phyloP scores from a whole-genome alignment of 208 protist species.

The Angomonas deanei region DNA sequence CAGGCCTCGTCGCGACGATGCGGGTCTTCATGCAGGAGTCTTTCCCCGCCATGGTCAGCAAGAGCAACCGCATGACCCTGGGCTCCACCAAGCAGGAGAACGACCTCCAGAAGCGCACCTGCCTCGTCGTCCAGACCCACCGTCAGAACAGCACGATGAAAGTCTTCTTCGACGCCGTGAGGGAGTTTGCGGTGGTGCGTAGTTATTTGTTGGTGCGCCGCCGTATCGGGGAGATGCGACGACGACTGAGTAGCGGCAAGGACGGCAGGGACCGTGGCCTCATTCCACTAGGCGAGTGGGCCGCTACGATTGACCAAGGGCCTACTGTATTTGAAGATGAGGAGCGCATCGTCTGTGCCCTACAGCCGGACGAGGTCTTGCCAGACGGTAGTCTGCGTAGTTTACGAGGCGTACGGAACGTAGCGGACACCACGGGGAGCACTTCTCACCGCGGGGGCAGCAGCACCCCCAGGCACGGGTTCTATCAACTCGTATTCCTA shows the following conservation, averaged over 20 bases:
- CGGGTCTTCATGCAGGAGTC: slow-evolving; percentile 18
- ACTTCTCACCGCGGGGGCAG: not conserved
- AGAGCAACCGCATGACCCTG: not conserved
- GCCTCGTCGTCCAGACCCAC: slow-evolving; percentile 81
- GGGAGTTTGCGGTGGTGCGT: slow-evolving; percentile 27
- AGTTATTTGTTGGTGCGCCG: slow-evolving; percentile 36
- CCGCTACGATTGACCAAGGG: not conserved
- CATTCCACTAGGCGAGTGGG: slow-evolving; percentile 23
- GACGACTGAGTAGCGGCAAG: slow-evolving; percentile 16
- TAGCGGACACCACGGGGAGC: not conserved
- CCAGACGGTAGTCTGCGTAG: slow-evolving; percentile 29
- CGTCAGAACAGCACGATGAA: slow-evolving; percentile 75
- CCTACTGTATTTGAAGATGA: slow-evolving; percentile 5
- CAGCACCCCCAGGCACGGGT: not conserved
- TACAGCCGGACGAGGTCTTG: slow-evolving; percentile 30
- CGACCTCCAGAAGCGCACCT: too few species aligned
- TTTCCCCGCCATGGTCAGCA: not conserved
- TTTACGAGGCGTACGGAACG: not conserved
- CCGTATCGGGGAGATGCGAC: slow-evolving; percentile 13
- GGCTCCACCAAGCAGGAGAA: too few species aligned
- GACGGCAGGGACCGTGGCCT: slow-evolving; percentile 25
- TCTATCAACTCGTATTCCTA: too few species aligned
- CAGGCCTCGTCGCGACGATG: slow-evolving; percentile 49
- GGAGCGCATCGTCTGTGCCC: slow-evolving; percentile 28
- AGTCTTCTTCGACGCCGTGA: slow-evolving; percentile 55